These are phyloP conservation scores for Colletotrichum musicola DNA, from an alignment of 2,329 filamentous ascomycete genomes.

Conservation along the genomic window DNA sequence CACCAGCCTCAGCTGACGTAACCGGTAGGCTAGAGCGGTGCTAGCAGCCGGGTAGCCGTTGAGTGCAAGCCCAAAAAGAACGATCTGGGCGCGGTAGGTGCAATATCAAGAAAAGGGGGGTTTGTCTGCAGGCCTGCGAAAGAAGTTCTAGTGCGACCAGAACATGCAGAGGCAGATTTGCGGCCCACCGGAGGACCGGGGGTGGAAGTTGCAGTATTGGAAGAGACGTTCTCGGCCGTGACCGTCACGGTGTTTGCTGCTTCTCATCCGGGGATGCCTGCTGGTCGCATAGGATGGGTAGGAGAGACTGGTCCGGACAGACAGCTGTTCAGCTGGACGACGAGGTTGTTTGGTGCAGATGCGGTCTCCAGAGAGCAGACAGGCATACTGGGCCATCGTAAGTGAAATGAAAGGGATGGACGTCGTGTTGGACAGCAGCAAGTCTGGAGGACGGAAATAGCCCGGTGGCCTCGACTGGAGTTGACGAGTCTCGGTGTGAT, in stretches of 20 bases:
- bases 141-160: slow-evolving; percentile 14
- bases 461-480: not conserved
- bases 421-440: not conserved
- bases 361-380: not conserved
- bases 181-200: slow-evolving; percentile 18
- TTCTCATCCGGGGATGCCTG: not conserved
- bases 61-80: slow-evolving; percentile 6
- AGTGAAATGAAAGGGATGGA: not conserved
- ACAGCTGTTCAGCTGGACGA: not conserved
- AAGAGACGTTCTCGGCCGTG: slow-evolving; percentile 14
- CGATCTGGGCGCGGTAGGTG: slow-evolving; percentile 2
- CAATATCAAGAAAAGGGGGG: slow-evolving; percentile 8
- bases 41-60: slow-evolving; percentile 19
- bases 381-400: too few species aligned
- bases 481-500: not conserved
- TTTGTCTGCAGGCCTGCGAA: slow-evolving; percentile 26
- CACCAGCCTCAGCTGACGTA: slow-evolving; percentile 27
- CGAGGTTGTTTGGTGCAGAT: not conserved
- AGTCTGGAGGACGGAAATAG: not conserved
- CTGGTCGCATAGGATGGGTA: not conserved
- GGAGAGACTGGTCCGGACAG: not conserved
- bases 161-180: slow-evolving; percentile 30
- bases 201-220: not conserved
- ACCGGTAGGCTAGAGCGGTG: slow-evolving; percentile 14
- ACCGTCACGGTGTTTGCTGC: not conserved